Evolutionary conservation across 805 yeast species (phyloP), one percentile per base, ranked within the genome.

Genomic region (Lachancea waltii): DNA sequence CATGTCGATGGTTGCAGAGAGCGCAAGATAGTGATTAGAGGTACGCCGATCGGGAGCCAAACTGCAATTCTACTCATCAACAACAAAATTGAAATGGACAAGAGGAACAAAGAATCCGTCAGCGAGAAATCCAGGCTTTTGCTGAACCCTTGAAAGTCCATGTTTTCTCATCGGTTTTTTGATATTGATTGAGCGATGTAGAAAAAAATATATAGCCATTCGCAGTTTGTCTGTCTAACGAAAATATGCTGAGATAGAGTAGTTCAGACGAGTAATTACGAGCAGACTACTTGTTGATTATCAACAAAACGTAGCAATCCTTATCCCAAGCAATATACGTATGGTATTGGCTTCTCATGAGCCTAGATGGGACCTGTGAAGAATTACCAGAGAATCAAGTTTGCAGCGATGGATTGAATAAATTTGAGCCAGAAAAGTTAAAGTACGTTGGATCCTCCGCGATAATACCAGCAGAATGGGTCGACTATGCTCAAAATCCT

Each of bases 61-160:
- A 75, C 75, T 43, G 92, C 94, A 0, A 74, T 81, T 14, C 73
- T 72, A 58, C 62, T 84, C 59, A 81, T 84, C 32, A 80, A 82
- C 56, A 81, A 78, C 55, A 75, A 81, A 51, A 79, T 84, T 34
- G 81, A 73, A 53, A 70, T 73, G 33, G 89, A 81, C 60, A 77
- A 70, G 60, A 73, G 69, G 47, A 69, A 75, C 45, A 70, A 71
- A 32, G 38, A 26, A 30, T 15, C 31, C 13, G 25, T 24, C 6
- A 31, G 23, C n/a, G 17, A 27, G 4, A 34, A 22, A 26, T 22
- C 19, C n/a, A 24, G 13, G 13, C 11, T 10, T 15, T 16, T 17
- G 18, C 15, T 27, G 14, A 27, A 17, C 16, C 14, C 30, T 13
- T 27, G 14, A 15, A 4, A 11, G 13, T 11, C 26, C 13, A 23